Percentiles rank a stretch among this genome's conserved stretches.
Conservation (phyloP, 768 basidiomycete species). For the Tephrocybe rancida region DNA sequence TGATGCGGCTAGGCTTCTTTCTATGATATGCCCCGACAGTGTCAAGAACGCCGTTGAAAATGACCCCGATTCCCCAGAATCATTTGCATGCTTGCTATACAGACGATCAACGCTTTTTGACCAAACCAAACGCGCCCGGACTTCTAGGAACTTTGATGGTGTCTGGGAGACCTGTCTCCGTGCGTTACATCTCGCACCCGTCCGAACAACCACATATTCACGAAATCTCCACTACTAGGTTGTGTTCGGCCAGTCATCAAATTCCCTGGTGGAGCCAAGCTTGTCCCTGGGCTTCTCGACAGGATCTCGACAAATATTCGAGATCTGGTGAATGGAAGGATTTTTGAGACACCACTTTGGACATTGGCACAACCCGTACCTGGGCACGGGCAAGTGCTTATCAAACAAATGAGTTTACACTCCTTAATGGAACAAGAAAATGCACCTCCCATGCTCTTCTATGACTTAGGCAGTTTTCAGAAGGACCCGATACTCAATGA, state of each 20-base stretch:
- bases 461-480: background rate
- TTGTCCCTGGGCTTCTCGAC: background rate
- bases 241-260: too few relatives aligned
- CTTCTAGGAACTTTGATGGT: background rate
- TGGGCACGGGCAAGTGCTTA: background rate
- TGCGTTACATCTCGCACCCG: background rate
- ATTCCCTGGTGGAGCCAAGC: too few relatives aligned
- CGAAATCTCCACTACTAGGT: too few relatives aligned
- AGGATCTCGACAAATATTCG: background rate
- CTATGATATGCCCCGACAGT: background rate
- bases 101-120: background rate
- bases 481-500: background rate
- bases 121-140: background rate
- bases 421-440: background rate
- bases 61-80: background rate
- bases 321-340: background rate
- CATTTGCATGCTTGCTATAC: background rate
- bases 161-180: background rate
- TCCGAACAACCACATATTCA: too few relatives aligned
- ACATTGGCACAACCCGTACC: background rate
- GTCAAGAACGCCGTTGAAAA: background rate
- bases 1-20: constrained; percentile 1
- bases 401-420: background rate
- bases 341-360: background rate
- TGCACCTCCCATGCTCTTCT: background rate